Evolutionary conservation across 2,329 filamentous ascomycete species (phyloP), one percentile per base, ranked within the genome.

Genomic region (Nemania diffusa): DNA sequence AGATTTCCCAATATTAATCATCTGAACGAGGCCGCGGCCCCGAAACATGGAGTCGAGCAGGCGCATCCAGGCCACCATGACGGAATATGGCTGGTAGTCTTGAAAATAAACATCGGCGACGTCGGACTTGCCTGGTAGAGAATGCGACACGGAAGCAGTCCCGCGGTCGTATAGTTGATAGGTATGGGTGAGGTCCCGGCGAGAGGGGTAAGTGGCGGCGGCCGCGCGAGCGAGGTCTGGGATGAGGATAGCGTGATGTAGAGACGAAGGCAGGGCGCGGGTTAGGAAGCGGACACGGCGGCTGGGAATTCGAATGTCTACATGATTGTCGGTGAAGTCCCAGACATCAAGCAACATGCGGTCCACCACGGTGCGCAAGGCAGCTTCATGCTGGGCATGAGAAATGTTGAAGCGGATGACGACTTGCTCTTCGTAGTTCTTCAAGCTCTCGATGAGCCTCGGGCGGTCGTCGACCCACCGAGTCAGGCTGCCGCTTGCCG

Each of bases 1-100:
- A 0, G 92, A 92, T n/a, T 87, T 85, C n/a, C 96, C 96, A 40
- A 98, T 88, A 64, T 82, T 91, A 70, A 91, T 88, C 71, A 91
- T 86, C 59, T 88, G 84, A 48, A 95, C 91, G 72, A 94, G 90
- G 0, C 90, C 90, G 0, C 93, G 91, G 8, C 70, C 69, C 32
- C 62, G 71, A 78, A 97, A 98, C 87, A 98, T 94, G 63, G 93
- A 95, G 51, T 93, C 88, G 72, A 97, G 86, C 44, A 97, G 86
- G 56, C 89, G 90, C 91, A 98, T 94, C 96, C 96, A 99, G 40
- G 91, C 92, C n/a, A 87, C 82, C 64, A 97, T 92, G 50, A 86
- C 94, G 2, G 91, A 89, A 24, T 97, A 84, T 1, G 94, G 93
- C 76, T 97, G 96, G 78, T 97, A 99, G 76, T 97, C 90, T 58